Conservation (phyloP, 148 eudicot species). For the Vaccinium darrowii region DNA sequence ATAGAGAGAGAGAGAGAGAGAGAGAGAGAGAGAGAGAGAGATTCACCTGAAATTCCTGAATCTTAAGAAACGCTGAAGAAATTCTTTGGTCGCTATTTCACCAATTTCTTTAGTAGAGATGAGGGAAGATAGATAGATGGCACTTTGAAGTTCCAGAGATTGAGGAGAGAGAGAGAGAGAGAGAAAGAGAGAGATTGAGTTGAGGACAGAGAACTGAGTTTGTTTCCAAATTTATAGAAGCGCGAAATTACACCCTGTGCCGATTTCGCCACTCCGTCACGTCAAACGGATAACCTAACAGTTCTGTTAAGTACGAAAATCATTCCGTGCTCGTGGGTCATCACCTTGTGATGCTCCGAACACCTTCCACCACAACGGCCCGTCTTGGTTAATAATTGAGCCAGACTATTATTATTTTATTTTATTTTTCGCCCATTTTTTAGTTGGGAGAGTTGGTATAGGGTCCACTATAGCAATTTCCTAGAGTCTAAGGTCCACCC, state of each 20-base stretch:
- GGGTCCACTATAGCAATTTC: too few species aligned
- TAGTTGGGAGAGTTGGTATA: too few species aligned
- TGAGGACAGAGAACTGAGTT: neutral
- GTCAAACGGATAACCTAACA: neutral
- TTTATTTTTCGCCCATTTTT: too few species aligned
- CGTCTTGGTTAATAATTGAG: too few species aligned
- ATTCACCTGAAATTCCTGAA: constrained; percentile 19
- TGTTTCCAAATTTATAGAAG: constrained; percentile 19
- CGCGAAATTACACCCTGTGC: constrained; percentile 3
- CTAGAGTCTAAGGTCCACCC: too few species aligned
- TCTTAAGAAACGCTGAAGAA: neutral
- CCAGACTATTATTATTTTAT: too few species aligned
- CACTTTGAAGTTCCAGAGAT: neutral
- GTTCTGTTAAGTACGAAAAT: neutral
- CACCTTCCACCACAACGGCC: too few species aligned
- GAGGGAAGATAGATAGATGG: neutral
- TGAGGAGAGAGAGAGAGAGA: neutral
- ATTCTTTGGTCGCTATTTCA: neutral
- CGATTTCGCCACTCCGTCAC: neutral
- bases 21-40: neutral
- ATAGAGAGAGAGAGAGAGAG: constrained; percentile 6
- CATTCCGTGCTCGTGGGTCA: neutral
- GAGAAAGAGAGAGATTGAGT: constrained; percentile 5
- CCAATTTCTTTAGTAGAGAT: neutral
- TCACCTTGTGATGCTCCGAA: too few species aligned